A percentile compares a stretch with the other conserved stretches of the same genome.
Conservation (phyloP, 2,329 filamentous ascomycete genomes). For the Nannizziopsis barbatae region DNA sequence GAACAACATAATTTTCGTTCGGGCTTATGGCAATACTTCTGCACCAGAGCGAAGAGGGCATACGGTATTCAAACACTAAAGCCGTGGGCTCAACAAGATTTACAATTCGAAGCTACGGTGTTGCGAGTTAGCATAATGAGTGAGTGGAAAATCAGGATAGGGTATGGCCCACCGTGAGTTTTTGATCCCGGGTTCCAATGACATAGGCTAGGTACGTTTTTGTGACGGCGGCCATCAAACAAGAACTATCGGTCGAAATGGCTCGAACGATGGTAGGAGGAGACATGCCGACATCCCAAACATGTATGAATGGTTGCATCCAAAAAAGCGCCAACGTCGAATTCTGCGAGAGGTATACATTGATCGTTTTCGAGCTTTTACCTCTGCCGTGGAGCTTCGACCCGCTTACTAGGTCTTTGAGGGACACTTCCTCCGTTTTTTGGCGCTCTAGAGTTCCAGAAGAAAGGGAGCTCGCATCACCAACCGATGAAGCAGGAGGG, state of each 20-base stretch:
- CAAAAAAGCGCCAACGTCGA: conserved; percentile 33
- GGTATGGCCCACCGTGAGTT: conserved; percentile 27
- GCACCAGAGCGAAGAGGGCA: conserved; percentile 32
- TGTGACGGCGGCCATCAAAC: conserved; percentile 31
- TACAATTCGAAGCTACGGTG: conserved; percentile 29
- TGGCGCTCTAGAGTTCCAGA: conserved; percentile 27
- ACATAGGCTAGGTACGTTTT: conserved; percentile 32
- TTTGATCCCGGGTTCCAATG: conserved; percentile 33
- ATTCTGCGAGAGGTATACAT: conserved; percentile 31
- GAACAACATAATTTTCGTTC: conserved; percentile 32
- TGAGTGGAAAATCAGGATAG: background rate
- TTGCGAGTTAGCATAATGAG: background rate
- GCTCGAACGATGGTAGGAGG: conserved; percentile 27
- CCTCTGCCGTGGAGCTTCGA: conserved; percentile 22
- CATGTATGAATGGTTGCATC: conserved; percentile 30
- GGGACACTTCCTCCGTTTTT: conserved; percentile 31
- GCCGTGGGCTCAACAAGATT: conserved; percentile 26
- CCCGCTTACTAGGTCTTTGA: conserved; percentile 23
- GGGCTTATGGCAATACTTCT: conserved; percentile 32
- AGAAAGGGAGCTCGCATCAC: conserved; percentile 31
- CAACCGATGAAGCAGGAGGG: conserved; percentile 8
- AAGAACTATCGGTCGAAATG: conserved; percentile 31
- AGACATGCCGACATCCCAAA: conserved; percentile 32
- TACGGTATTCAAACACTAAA: conserved; percentile 30
- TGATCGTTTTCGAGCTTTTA: conserved; percentile 26